Evolutionary conservation across 2,329 filamentous ascomycete genomes (phyloP), one percentile per base, ranked within the genome.

Genomic region (Neopestalotiopsis rosae): DNA sequence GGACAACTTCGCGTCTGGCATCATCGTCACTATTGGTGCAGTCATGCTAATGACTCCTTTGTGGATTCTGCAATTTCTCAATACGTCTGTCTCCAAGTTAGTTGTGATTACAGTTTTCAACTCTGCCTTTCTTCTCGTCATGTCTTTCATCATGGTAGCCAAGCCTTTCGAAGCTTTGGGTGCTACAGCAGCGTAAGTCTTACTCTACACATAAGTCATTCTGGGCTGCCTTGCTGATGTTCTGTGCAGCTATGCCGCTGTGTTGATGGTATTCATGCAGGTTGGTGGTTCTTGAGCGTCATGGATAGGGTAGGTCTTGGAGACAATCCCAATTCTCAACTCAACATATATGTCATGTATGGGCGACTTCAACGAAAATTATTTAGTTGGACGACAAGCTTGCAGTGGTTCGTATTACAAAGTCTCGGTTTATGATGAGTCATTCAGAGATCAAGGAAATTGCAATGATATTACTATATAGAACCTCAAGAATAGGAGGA

Each of bases 11-110:
- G 71, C 74, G 1, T 76, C 73, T 1, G 66, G 65, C 0, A 17
- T 72, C 0, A 78, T 79, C 32, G 67, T 75, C 3, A 6, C 40
- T 0, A 42, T 78, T 12, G 79, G 78, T 0, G 65, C 72, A 1
- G 66, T 65, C 2, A 78, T 81, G 74, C 71, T 81, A 7, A 71
- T 81, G 24, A 72, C 73, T 1, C 79, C 79, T 0, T 73, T 81
- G 7, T 81, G 77, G 79, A 75, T 78, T 7, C 69, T 81, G 10
- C 68, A 75, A 38, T 69, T 65, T 0, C 52, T 76, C 30, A 40
- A 68, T 10, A 56, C 38, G 10, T 12, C 69, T 13, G 61, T 64
- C 1, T 49, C 20, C 7, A 80, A 79, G 64, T 61, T 80, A 13
- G 72, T 56, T 1, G 72, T 78, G 6, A 81, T 80, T 30, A 80